These are phyloP conservation scores for Xylaria longipes DNA, from an alignment of 495 filamentous ascomycete genomes.

Conservation along the genomic window DNA sequence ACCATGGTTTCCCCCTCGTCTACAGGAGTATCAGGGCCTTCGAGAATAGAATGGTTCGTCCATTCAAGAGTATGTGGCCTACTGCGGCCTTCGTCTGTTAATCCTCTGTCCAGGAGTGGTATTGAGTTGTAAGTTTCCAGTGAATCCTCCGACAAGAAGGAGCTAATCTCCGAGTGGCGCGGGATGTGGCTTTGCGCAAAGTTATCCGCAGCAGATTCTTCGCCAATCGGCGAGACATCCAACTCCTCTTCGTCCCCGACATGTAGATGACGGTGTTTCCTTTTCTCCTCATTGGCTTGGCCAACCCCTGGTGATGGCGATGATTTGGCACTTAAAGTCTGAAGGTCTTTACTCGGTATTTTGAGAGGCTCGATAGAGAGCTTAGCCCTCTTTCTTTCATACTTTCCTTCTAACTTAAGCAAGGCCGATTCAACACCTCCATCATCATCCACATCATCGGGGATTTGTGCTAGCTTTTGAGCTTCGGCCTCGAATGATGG, in stretches of 20 bases:
- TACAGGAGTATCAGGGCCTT: conserved; percentile 41
- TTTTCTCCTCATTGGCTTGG: conserved; percentile 49
- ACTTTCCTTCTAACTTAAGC: conserved; percentile 91
- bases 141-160: conserved; percentile 57
- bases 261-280: conserved; percentile 55
- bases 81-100: conserved; percentile 63
- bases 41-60: conserved; percentile 54
- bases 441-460: conserved; percentile 81
- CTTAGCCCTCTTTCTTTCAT: conserved; percentile 59
- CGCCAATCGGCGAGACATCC: conserved; percentile 30
- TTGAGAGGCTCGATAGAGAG: conserved; percentile 47
- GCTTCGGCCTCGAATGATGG: conserved; percentile 92
- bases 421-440: conserved; percentile 94
- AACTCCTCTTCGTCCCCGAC: conserved; percentile 45
- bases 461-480: conserved; percentile 84
- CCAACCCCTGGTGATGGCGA: conserved; percentile 29
- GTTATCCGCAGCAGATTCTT: conserved; percentile 15
- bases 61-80: conserved; percentile 49
- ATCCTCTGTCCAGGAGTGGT: conserved; percentile 75
- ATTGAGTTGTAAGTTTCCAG: conserved; percentile 74
- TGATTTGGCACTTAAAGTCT: conserved; percentile 22
- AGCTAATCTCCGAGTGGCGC: conserved; percentile 44
- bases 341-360: conserved; percentile 27
- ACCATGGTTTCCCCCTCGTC: conserved; percentile 40
- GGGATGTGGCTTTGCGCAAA: conserved; percentile 26